Base-by-base conservation (phyloP, 2,329 filamentous ascomycete species). In the Eutypella sp. region DNA sequence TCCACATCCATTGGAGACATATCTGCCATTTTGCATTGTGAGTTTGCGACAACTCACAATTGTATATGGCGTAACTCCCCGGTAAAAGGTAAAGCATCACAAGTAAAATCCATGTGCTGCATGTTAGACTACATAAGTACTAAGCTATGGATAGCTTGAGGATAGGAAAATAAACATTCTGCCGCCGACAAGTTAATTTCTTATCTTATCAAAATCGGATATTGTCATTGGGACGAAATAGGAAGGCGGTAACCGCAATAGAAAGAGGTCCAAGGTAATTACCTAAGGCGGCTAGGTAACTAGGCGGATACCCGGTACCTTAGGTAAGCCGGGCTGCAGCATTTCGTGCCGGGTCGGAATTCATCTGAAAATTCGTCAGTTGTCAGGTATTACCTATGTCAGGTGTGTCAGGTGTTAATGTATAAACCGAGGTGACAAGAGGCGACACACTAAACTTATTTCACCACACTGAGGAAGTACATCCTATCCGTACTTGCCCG, bases 1-100 rank as follows among this genome's bases (percentile, higher is more conserved):
- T 61, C 57, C 44, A 56, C 53, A 44, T 59, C 56, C 58, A 62
- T 60, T 49, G 51, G 45, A 33, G 37, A 45, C 50, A 44, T 55
- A 15, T 24, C 27, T 40, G 39, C 41, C 24, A 45, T 52, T 47
- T 49, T 27, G 53, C 57, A 59, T 61, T 48, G 50, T 53, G 29
- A 40, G 33, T 34, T 41, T 15, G n/a, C 13, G 19, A 39, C 33
- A 33, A 33, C 27, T 44, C 15, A n/a, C 23, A 10, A 38, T 20
- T 13, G 10, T 19, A 39, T 11, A 22, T 13, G 13, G n/a, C 7
- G 19, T 39, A 19, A 18, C 8, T 18, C 11, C n/a, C n/a, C n/a
- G n/a, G n/a, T n/a, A n/a, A n/a, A n/a, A n/a, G n/a, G n/a, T n/a
- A n/a, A n/a, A n/a, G n/a, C n/a, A n/a, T n/a, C n/a, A n/a, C n/a